Percentiles rank a stretch among this genome's conserved stretches.
phyloP scores from a whole-genome alignment of 768 basidiomycete genomes.

The Amanita polypyramis region DNA sequence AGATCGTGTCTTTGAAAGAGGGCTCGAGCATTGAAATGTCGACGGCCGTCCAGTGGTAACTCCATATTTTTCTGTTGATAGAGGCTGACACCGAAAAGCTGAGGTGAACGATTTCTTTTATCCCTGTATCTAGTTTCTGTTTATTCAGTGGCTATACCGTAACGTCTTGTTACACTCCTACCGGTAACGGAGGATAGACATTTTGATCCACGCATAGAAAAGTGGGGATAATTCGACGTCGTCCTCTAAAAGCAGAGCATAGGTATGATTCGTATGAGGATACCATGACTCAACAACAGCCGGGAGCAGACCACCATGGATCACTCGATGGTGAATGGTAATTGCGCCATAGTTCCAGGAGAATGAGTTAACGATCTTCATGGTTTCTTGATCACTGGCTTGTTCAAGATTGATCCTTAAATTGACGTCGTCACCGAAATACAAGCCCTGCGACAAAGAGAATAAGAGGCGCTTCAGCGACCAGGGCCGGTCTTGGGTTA shows the following conservation, averaged over 20 bases:
- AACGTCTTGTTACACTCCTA: slow-evolving; percentile 16
- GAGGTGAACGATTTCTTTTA: slow-evolving; percentile 24
- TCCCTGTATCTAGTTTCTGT: slow-evolving; percentile 42
- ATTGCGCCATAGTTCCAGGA: slow-evolving; percentile 52
- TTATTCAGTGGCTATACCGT: background rate
- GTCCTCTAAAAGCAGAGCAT: slow-evolving; percentile 76
- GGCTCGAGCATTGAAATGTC: slow-evolving; percentile 52
- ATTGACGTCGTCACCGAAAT: slow-evolving; percentile 58
- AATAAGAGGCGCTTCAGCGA: slow-evolving; percentile 59
- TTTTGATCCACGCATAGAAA: slow-evolving; percentile 81
- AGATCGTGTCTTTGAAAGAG: slow-evolving; percentile 38
- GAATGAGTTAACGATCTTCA: slow-evolving; percentile 36
- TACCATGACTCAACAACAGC: slow-evolving; percentile 91
- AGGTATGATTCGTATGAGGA: slow-evolving; percentile 59
- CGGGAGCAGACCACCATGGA: slow-evolving; percentile 72
- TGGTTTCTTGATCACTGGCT: slow-evolving; percentile 53
- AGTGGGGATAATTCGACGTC: slow-evolving; percentile 79
- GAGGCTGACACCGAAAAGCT: slow-evolving; percentile 71
- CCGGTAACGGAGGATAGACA: slow-evolving; percentile 71
- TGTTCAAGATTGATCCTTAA: slow-evolving; percentile 71
- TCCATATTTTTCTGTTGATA: slow-evolving; percentile 84
- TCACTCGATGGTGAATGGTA: slow-evolving; percentile 58
- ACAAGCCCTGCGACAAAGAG: slow-evolving; percentile 48
- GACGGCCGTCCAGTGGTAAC: slow-evolving; percentile 55
- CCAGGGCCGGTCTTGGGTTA: slow-evolving; percentile 65